A percentile compares a stretch with the other conserved stretches of the same genome.
These are phyloP conservation scores for Phytophthora citricola DNA, from an alignment of 352 stramenopile genomes.

Conservation along the genomic window DNA sequence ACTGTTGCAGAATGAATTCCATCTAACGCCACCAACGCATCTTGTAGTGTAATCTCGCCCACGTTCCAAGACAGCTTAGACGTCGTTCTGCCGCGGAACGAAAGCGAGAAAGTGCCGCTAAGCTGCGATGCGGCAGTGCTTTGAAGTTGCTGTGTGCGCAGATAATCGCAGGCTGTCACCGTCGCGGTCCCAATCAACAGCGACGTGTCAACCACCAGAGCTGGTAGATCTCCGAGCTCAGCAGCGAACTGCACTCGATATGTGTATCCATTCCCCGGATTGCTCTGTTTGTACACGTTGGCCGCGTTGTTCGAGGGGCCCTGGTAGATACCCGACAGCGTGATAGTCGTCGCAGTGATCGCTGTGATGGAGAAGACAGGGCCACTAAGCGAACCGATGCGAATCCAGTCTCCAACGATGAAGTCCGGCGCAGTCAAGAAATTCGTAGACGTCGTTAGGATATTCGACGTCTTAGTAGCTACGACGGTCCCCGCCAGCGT, in stretches of 20 bases:
- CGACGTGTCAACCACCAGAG: conserved; percentile 60
- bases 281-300: conserved; percentile 87
- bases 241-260: conserved; percentile 81
- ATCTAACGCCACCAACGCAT: conserved; percentile 72
- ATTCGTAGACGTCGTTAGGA: conserved; percentile 63
- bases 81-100: conserved; percentile 76
- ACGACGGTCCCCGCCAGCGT: conserved; percentile 60
- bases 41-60: conserved; percentile 49
- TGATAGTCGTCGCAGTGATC: conserved; percentile 74
- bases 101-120: conserved; percentile 87
- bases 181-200: conserved; percentile 53
- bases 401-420: conserved; percentile 92
- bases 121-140: conserved; percentile 60
- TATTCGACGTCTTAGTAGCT: conserved; percentile 83
- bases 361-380: conserved; percentile 88
- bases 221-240: conserved; percentile 72
- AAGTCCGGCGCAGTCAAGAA: conserved; percentile 66
- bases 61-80: conserved; percentile 77
- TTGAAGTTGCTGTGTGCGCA: conserved; percentile 77
- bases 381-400: conserved; percentile 77
- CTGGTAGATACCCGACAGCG: conserved; percentile 89
- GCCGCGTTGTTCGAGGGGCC: conserved; percentile 51
- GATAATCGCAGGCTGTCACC: conserved; percentile 88
- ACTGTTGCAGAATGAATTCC: conserved; percentile 83
- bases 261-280: conserved; percentile 56